phyloP scores from a whole-genome alignment of 495 filamentous ascomycete genomes.

The Apodospora peruviana region DNA sequence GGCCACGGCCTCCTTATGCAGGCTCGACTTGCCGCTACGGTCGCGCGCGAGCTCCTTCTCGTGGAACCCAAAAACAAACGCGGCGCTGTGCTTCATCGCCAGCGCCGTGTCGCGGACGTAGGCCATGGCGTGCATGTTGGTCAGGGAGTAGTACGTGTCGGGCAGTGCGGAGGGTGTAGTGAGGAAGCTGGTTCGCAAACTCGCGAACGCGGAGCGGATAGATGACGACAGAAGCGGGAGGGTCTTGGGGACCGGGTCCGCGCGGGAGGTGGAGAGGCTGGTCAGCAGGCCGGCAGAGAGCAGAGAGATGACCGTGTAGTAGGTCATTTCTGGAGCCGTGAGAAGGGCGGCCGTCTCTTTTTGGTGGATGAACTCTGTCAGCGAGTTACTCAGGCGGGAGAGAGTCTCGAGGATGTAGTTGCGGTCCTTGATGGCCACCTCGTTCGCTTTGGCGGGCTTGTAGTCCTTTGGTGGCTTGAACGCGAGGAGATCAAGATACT shows the following conservation, averaged over 20 bases:
- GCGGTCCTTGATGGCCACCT: conserved; percentile 28
- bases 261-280: conserved; percentile 16
- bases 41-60: conserved; percentile 36
- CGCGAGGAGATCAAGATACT: conserved; percentile 35
- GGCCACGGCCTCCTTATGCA: conserved; percentile 28
- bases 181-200: conserved; percentile 19
- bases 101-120: conserved; percentile 33
- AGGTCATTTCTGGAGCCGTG: conserved; percentile 16
- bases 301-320: conserved; percentile 23
- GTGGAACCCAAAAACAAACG: conserved; percentile 25
- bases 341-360: conserved; percentile 13
- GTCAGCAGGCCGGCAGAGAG: conserved; percentile 18
- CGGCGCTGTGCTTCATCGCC: conserved; percentile 25
- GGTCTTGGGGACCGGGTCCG: conserved; percentile 10
- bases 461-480: conserved; percentile 39
- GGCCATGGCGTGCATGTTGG: conserved; percentile 22
- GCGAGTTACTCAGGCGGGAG: conserved; percentile 22
- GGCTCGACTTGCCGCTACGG: conserved; percentile 24
- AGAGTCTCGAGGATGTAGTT: conserved; percentile 26
- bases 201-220: conserved; percentile 12
- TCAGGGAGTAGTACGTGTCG: conserved; percentile 5
- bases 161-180: conserved; percentile 3
- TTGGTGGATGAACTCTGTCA: conserved; percentile 24
- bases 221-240: conserved; percentile 9
- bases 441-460: conserved; percentile 29